Base-by-base conservation (phyloP, 1,284 basidiomycete species). In the Phaffia rhodozyma region DNA sequence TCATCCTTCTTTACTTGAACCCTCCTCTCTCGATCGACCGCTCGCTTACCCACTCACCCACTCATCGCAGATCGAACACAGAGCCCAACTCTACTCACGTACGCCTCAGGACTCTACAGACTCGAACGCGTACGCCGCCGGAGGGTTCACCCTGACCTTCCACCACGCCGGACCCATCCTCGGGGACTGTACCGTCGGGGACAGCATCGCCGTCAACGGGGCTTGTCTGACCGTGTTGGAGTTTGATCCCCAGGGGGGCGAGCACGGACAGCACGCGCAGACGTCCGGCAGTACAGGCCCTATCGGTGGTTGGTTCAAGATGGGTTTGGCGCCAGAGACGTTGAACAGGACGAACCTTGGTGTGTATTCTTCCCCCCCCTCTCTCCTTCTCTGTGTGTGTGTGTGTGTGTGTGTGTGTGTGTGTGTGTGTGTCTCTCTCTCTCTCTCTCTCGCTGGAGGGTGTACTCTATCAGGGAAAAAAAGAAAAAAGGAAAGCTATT, bases 301-400 rank as follows among this genome's bases (percentile, higher is more conserved):
- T n/a, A n/a, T n/a, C n/a, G 83, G 82, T 7, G 86, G 87, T 1
- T 87, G 82, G 81, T 98, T 99, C 80, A 87, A 85, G 70, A 90
- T 97, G 62, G 96, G 92, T 79, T 78, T 97, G 48, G 93, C 93
- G 55, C 93, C 94, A 68, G 96, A 99, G 78, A 98, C 96, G 18
- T 78, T 98, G 65, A 80, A 84, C 58, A 81, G 91, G 75, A 97
- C 93, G 18, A 89, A 97, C 78, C 79, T 98, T 57, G 92, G 91
- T 88, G 71, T 68, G 81, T 71, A 34, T 52, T 52, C 59, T 54
- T 58, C 29, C 34, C 25, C n/a, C 34, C 59, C 47, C 58, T 53
- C 32, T 50, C 51, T 61, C 30, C 55, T 55, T n/a, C 57, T 56
- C 27, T 23, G 27, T 47, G 11, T 52, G 20, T 57, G 54, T 2